phyloP scores from a whole-genome alignment of 352 stramenopile genomes.

The Pythium monospermum region DNA sequence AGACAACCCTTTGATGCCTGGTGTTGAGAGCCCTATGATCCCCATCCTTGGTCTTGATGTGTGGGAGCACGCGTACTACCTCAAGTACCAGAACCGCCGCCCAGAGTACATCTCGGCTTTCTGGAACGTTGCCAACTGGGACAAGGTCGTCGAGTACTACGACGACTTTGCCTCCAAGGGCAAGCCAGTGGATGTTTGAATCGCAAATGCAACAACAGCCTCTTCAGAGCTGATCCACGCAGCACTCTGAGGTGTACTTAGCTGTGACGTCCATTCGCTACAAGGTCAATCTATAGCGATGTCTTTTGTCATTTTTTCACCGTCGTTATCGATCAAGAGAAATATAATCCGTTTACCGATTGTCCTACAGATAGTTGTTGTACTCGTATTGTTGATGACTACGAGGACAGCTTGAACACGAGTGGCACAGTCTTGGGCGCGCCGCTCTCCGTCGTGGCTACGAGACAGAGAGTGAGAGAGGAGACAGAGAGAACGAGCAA shows the following conservation, averaged over 20 bases:
- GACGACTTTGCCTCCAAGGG: constrained; percentile 84
- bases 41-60: constrained; percentile 94
- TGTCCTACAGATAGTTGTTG: too few relatives aligned
- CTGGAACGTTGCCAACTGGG: constrained; percentile 97
- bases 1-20: constrained; percentile 86
- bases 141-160: constrained; percentile 91
- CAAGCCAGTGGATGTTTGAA: constrained; percentile 83
- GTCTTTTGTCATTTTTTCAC: too few relatives aligned
- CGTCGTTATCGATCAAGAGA: too few relatives aligned
- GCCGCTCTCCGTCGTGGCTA: neutral
- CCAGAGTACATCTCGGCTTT: constrained; percentile 96
- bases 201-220: constrained; percentile 9
- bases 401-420: constrained; percentile 5
- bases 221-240: constrained; percentile 8
- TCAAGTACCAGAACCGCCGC: constrained; percentile 96
- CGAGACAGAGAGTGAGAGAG: neutral
- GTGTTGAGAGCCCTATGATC: constrained; percentile 74
- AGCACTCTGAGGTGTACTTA: constrained; percentile 8
- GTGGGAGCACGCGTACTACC: constrained; percentile 96
- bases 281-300: too few relatives aligned
- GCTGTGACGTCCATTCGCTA: constrained; percentile 13
- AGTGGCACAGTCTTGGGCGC: neutral
- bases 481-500: neutral
- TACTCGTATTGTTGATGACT: neutral
- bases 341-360: too few relatives aligned